These are phyloP conservation scores for Venturiaceae sp. DNA, from an alignment of 2,329 filamentous ascomycete species.

Conservation along the genomic window DNA sequence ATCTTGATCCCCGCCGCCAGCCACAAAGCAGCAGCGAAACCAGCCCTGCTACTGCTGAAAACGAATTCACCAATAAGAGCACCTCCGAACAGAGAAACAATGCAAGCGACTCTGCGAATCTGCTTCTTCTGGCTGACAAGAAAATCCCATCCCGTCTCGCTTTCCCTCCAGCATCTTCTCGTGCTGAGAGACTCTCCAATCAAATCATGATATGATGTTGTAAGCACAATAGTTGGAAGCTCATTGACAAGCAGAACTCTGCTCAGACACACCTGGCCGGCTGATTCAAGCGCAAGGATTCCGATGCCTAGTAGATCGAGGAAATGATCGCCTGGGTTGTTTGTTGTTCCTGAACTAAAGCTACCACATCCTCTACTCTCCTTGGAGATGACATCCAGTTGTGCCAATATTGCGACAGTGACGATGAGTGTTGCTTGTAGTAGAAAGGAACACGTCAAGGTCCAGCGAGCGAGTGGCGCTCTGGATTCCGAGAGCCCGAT, in stretches of 20 bases:
- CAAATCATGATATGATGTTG: background rate
- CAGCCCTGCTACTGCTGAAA: too few species aligned
- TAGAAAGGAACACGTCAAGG: background rate
- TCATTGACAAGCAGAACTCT: background rate
- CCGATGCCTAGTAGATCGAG: background rate
- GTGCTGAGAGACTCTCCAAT: background rate
- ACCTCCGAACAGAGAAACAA: too few species aligned
- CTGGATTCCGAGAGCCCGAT: background rate
- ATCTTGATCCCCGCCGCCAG: too few species aligned
- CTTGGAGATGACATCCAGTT: background rate
- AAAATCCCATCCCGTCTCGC: background rate
- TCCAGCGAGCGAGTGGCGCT: too few species aligned
- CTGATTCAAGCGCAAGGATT: background rate
- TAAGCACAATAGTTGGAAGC: background rate
- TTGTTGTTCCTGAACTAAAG: background rate
- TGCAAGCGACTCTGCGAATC: background rate
- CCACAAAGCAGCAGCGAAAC: too few species aligned
- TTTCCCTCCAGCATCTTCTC: background rate
- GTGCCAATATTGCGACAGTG: background rate
- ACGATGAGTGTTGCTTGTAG: background rate
- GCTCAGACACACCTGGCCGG: background rate
- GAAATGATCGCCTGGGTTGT: background rate
- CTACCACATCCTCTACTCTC: background rate
- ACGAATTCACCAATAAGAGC: too few species aligned
- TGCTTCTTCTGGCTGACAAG: background rate